Percentiles rank a stretch among this genome's conserved stretches.
These are phyloP conservation scores for Wickerhamomyces sp. DNA, from an alignment of 1,139 yeast species.

Conservation along the genomic window DNA sequence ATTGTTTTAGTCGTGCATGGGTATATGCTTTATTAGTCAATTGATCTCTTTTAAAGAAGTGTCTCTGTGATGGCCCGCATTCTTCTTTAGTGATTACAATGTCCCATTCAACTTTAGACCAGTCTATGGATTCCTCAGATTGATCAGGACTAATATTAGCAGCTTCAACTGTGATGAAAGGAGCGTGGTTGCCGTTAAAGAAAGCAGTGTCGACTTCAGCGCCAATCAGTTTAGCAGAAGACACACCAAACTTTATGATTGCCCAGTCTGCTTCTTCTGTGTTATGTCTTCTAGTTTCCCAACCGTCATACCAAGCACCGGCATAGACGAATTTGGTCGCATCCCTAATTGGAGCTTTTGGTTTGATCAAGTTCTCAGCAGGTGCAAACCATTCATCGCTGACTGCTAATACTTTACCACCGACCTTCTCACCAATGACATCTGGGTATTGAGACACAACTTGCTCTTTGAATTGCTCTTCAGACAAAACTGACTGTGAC, in stretches of 20 bases:
- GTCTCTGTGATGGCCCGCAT: conserved; percentile 87
- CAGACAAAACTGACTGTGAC: conserved; percentile 6
- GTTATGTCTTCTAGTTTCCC: conserved; percentile 97
- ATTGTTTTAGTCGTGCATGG: conserved; percentile 82
- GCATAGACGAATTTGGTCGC: conserved; percentile 73
- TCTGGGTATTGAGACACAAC: conserved; percentile 34
- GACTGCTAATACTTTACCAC: conserved; percentile 63
- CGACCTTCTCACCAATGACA: conserved; percentile 80
- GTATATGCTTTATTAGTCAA: conserved; percentile 62
- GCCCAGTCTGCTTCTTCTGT: conserved; percentile 83
- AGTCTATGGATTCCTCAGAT: conserved; percentile 25
- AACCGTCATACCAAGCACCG: conserved; percentile 98
- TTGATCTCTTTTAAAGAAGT: conserved; percentile 63
- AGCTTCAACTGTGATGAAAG: conserved; percentile 82
- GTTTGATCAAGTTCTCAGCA: conserved; percentile 82
- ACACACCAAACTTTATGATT: conserved; percentile 74
- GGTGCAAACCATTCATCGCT: conserved; percentile 96
- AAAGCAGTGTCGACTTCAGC: conserved; percentile 90
- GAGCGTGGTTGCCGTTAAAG: conserved; percentile 95
- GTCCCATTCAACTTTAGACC: conserved; percentile 54
- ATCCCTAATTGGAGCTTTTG: conserved; percentile 74
- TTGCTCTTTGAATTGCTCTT: conserved; percentile 19
- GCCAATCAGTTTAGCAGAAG: conserved; percentile 73
- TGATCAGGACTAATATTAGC: conserved; percentile 29
- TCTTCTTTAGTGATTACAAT: conserved; percentile 61